phyloP scores from a whole-genome alignment of 306 rosid genomes.

The Carpinus viminea region DNA sequence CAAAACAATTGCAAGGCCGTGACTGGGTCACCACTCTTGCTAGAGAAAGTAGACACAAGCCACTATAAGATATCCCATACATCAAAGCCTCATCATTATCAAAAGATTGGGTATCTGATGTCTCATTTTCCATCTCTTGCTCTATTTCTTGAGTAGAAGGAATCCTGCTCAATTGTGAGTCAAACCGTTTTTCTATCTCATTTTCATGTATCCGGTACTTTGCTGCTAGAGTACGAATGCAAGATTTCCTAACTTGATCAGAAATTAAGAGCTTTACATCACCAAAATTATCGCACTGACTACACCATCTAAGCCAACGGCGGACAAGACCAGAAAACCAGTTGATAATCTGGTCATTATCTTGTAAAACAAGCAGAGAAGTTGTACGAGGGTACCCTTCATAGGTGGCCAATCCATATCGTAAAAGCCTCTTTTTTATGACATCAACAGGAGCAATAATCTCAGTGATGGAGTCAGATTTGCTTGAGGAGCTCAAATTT shows the following conservation, averaged over 20 bases:
- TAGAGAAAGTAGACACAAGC: constrained; percentile 70
- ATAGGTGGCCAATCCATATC: constrained; percentile 68
- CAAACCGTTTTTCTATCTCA: constrained; percentile 70
- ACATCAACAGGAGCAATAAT: constrained; percentile 66
- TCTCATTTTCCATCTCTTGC: constrained; percentile 46
- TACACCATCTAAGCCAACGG: constrained; percentile 92
- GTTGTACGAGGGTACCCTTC: constrained; percentile 58
- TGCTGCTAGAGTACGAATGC: constrained; percentile 86
- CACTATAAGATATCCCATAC: constrained; percentile 79
- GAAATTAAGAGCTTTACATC: constrained; percentile 66
- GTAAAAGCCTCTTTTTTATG: constrained; percentile 56
- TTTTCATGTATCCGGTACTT: constrained; percentile 72
- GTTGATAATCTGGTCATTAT: constrained; percentile 65
- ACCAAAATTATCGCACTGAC: constrained; percentile 51
- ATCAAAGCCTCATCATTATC: constrained; percentile 71
- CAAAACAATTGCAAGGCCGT: constrained; percentile 80
- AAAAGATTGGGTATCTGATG: constrained; percentile 41
- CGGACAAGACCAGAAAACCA: constrained; percentile 73
- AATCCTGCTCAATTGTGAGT: constrained; percentile 62
- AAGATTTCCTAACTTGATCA: constrained; percentile 69
- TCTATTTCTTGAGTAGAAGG: constrained; percentile 57
- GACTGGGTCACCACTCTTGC: constrained; percentile 78
- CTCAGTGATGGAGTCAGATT: constrained; percentile 50
- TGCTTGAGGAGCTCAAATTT: constrained; percentile 41
- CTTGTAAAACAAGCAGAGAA: constrained; percentile 66